Conservation (phyloP, 129 eudicot genomes). For the Erigeron canadensis region DNA sequence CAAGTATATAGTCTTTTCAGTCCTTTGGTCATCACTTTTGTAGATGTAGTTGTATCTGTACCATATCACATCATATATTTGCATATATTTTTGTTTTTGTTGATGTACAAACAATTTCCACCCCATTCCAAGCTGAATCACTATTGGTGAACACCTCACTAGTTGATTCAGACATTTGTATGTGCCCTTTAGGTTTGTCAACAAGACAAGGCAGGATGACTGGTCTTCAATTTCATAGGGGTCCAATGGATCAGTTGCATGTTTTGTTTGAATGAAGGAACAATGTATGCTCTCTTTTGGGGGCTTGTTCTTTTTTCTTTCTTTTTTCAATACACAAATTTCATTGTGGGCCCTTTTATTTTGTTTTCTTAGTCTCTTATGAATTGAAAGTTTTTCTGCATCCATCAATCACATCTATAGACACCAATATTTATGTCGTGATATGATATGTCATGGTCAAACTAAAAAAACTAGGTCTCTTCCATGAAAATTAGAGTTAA, state of each 20-base stretch:
- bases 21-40: constrained; percentile 16
- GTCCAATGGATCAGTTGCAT: no score
- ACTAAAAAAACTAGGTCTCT: not conserved
- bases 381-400: not conserved
- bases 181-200: not conserved
- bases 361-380: not conserved
- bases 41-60: constrained; percentile 25
- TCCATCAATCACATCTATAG: not conserved
- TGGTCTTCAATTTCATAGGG: not conserved
- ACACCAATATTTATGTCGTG: constrained; percentile 11
- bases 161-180: not conserved
- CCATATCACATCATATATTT: constrained; percentile 15
- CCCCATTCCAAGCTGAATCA: no score
- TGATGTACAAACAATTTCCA: constrained; percentile 10
- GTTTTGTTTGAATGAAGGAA: not conserved
- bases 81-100: not conserved
- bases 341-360: not conserved
- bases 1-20: constrained; percentile 16
- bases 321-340: not conserved
- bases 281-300: constrained; percentile 4
- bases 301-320: not conserved
- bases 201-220: not conserved
- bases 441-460: constrained; percentile 9
- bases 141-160: no score
- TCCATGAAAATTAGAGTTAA: not conserved